Base-by-base conservation (phyloP, 1,139 yeast genomes). In the Meyerozyma smithsonii region DNA sequence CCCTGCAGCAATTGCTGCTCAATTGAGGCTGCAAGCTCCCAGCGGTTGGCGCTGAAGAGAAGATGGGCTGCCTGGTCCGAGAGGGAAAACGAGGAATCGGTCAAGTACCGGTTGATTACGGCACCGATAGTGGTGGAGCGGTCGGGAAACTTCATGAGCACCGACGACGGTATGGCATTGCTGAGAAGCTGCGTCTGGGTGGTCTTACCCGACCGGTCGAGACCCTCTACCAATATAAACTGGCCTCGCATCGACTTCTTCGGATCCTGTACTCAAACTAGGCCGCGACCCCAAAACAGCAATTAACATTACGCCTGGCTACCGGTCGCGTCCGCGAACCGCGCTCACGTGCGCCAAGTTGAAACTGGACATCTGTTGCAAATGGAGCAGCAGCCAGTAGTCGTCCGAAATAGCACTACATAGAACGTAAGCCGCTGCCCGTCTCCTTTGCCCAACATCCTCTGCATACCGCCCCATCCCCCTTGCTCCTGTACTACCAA, bases 161-260 rank as follows among this genome's bases (percentile, higher is more conserved):
- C 65, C 3, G 75, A 76, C 12, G 64, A 43, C 7, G 12, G 20
- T 8, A 36, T 20, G 4, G 15, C 18, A 7, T 42, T 36, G 17
- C 41, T 43, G 4, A 87, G 63, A 4, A 63, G 51, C 3, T 63
- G 64, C 3, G 92, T 83, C 58, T 94, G 98, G 0, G 97, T 89
- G 1, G 96, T 79, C 58, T 94, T 94, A 0, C 99, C 99, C 0
- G 97, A 84, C 39, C 98, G 67, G 56, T 94, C 99, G 1, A 92
- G 75, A 0, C 99, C 99, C 61, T 94, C 99, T 4, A 94, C 72
- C 5, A 88, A 74, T 19, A 94, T 83, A 38, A 94, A 66, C 37
- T 74, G 72, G 2, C 97, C 97, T 48, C 96, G 55, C 55, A 52
- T 12, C 15, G n/a, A n/a, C 17, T 26, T 14, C 18, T 8, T n/a